Base-by-base conservation (phyloP, 2,329 filamentous ascomycete genomes). In the Penicillium occitanis region DNA sequence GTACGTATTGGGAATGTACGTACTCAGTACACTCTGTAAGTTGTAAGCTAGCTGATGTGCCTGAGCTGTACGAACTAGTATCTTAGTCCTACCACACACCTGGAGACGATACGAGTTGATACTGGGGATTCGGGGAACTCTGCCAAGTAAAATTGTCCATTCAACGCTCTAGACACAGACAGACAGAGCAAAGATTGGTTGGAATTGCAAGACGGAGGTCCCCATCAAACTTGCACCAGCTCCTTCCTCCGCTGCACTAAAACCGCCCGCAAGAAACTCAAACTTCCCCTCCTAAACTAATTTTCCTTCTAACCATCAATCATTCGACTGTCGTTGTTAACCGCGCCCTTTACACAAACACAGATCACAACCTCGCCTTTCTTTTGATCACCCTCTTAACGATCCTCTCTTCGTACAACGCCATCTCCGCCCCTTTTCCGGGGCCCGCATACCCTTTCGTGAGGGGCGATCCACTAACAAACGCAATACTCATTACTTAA, bases 401-500 rank as follows among this genome's bases (percentile, higher is more conserved):
- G 28, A 55, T 35, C 10, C n/a, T 30, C 7, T 62, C 35, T 14
- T 55, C 48, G 61, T 44, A 42, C 35, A 30, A 50, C 42, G n/a
- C 37, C 19, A 48, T 58, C 37, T 37, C 50, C 40, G 62, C 51
- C 40, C 51, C 42, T 57, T 57, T 58, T 25, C 40, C 51, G 37
- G 50, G 37, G 37, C 61, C 61, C 61, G 61, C 61, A 55, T 30
- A 19, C 13, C 33, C 61, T 44, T 55, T 33, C 30, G 35, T 48
- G 62, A 64, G 62, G 51, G 62, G 62, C 62, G 62, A 48, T 58
- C 62, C 51, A 63, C 25, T 28, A 19, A 48, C 28, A 58, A 37
- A 28, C 40, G 37, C 13, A 60, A 57, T 50, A 35, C n/a, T 28
- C 40, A 58, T 64, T 64, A 64, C 62, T 64, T 64, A 58, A 64